Percentiles rank a stretch among this genome's conserved stretches.
phyloP scores from a whole-genome alignment of 345 rosid genomes.

The Corchorus olitorius region DNA sequence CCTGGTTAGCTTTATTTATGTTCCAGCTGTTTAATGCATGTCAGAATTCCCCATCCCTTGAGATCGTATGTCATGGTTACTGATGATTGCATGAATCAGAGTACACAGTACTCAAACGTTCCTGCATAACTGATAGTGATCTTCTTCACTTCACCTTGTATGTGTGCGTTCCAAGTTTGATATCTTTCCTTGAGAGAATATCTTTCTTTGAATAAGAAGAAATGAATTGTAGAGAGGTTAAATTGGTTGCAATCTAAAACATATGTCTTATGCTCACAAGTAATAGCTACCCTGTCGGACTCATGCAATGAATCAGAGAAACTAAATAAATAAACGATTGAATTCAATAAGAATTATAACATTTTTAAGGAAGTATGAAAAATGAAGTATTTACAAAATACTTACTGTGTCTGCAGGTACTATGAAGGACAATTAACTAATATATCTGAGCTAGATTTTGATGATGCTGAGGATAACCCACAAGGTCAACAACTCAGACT shows the following conservation, averaged over 20 bases:
- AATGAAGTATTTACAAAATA: background rate
- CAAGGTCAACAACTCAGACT: slow-evolving; percentile 49
- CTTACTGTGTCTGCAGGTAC: slow-evolving; percentile 52
- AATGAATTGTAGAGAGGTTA: slow-evolving; percentile 6
- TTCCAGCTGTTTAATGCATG: background rate
- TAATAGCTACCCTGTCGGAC: background rate
- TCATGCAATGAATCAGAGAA: background rate
- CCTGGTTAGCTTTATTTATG: background rate
- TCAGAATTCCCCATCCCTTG: background rate
- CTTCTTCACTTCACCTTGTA: background rate
- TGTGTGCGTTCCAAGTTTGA: background rate
- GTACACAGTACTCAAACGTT: background rate
- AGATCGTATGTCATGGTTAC: background rate
- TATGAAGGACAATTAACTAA: slow-evolving; percentile 84
- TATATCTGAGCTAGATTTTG: slow-evolving; percentile 58
- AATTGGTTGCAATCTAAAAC: background rate
- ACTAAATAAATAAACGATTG: background rate
- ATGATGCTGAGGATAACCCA: slow-evolving; percentile 45
- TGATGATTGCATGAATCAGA: background rate
- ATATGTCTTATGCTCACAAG: background rate
- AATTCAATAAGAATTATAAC: background rate
- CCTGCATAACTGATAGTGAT: too few species aligned
- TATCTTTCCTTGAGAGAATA: slow-evolving; percentile 2
- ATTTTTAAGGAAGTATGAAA: slow-evolving; percentile 5
- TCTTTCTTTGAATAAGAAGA: background rate